phyloP scores from a whole-genome alignment of 2,329 filamentous ascomycete genomes.

The Endoconidiophora polonica region DNA sequence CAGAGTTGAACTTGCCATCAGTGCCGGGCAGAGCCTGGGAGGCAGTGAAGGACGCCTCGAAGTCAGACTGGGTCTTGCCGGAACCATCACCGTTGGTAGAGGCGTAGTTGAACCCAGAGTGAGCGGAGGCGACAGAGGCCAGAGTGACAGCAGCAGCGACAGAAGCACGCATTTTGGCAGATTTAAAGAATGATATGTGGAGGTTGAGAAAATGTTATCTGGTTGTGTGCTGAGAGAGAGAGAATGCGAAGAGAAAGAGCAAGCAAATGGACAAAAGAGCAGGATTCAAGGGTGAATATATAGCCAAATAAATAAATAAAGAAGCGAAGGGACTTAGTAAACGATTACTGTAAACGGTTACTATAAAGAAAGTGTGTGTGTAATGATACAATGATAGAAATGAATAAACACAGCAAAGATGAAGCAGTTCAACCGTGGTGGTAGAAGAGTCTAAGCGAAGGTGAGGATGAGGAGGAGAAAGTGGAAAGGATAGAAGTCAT shows the following conservation, averaged over 20 bases:
- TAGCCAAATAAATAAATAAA: conserved; percentile 1
- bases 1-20: conserved; percentile 45
- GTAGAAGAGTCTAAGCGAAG: conserved; percentile 3
- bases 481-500: background rate
- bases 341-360: background rate
- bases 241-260: conserved; percentile 4
- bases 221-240: conserved; percentile 1
- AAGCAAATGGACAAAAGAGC: background rate
- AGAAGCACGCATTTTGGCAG: conserved; percentile 13
- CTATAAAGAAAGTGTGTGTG: conserved; percentile 2
- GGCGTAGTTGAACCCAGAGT: conserved; percentile 61
- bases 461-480: conserved; percentile 1
- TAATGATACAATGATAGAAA: background rate
- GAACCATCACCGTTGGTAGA: conserved; percentile 41
- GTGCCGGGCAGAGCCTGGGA: conserved; percentile 48
- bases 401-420: conserved; percentile 3
- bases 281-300: background rate
- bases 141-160: conserved; percentile 7
- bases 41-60: conserved; percentile 51
- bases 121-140: conserved; percentile 19
- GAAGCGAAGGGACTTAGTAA: conserved; percentile 5
- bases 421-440: background rate
- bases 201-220: background rate
- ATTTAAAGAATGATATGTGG: background rate
- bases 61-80: conserved; percentile 45